Conservation (phyloP, 2,329 filamentous ascomycete species). For the Rasamsonia emersonii region DNA sequence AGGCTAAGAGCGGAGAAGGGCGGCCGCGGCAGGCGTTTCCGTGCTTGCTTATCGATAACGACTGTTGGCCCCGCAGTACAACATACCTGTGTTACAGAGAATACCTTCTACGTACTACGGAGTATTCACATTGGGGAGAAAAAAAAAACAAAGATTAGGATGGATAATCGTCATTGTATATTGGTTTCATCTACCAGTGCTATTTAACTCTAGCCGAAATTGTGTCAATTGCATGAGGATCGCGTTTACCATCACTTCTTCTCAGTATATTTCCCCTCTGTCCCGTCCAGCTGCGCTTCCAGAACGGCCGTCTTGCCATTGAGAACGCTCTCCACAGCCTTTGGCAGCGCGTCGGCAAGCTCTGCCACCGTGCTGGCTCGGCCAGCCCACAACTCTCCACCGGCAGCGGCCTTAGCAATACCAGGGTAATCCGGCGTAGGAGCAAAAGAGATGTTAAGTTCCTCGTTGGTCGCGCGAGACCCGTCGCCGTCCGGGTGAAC, state of each 20-base stretch:
- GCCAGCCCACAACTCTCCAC: constrained; percentile 54
- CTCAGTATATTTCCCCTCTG: constrained; percentile 43
- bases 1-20: no score
- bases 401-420: constrained; percentile 58
- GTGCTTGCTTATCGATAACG: no score
- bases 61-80: no score
- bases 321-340: constrained; percentile 52
- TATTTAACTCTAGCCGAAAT: neutral
- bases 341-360: constrained; percentile 44
- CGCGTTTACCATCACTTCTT: constrained; percentile 10
- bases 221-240: no score
- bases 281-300: constrained; percentile 52
- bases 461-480: constrained; percentile 53
- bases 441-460: constrained; percentile 58
- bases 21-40: no score
- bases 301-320: constrained; percentile 52
- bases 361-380: constrained; percentile 50
- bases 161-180: no score
- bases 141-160: no score
- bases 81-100: no score
- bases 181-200: no score
- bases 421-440: constrained; percentile 60
- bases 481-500: constrained; percentile 59
- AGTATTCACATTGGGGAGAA: no score
- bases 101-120: no score